Evolutionary conservation across 306 rosid species (phyloP), one percentile per base, ranked within the genome.

Genomic region (Dryas octopetala): DNA sequence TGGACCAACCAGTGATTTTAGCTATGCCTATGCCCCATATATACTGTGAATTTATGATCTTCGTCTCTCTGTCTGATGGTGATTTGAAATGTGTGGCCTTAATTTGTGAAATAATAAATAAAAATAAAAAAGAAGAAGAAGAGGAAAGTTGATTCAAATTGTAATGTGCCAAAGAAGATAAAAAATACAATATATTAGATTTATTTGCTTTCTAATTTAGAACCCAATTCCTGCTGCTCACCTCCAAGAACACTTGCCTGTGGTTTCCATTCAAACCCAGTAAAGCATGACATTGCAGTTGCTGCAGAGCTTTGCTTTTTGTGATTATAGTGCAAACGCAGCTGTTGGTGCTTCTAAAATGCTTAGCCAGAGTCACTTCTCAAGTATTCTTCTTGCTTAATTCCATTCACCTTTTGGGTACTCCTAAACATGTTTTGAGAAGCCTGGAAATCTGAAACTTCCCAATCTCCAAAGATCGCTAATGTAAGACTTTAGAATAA

Each of bases 1-100:
- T 74, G 91, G 84, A 41, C 61, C 76, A 28, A 66, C 77, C 28
- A 79, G 84, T 78, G 93, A 90, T 84, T 87, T 85, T 74, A 77
- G 77, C 74, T 88, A 85, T 76, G 74, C 86, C 74, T 88, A 85
- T 76, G 74, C 86, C 67, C 92, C 96, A 40, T 90, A 87, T 79
- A 73, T 84, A 68, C 81, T 86, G 1, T 81, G 66, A 63, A 11
- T 14, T 73, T 9, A 6, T n/a, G 32, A 9, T 46, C 46, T 45
- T 55, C 58, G 12, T 44, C 13, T 69, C 6, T 51, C 19, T 23
- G 32, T 40, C 1, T 41, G 28, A 14, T 43, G 15, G 46, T 63
- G 10, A 4, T 45, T 58, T 8, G 32, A 26, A 26, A 71, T 71
- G 52, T 41, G 43, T 17, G 65, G 43, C 40, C 52, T 54, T 19